A percentile compares a stretch with the other conserved stretches of the same genome.
Evolutionary conservation across 2,329 filamentous ascomycete genomes (phyloP).

Genomic region (Madurella fahalii): DNA sequence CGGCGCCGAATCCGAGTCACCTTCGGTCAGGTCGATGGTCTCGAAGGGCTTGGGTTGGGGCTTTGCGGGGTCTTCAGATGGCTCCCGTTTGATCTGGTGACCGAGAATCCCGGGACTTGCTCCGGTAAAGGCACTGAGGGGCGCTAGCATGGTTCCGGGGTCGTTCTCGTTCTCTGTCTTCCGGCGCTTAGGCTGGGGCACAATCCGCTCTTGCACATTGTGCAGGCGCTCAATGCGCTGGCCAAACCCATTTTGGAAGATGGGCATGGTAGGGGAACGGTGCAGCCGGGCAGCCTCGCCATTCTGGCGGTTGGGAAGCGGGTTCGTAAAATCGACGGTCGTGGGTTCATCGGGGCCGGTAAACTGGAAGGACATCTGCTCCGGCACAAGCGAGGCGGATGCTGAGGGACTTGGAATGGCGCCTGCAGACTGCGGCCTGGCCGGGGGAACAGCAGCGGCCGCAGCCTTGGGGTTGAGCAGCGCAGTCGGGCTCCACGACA

Average conservation of each 20-base stretch:
- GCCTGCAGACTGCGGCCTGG: conserved; percentile 17
- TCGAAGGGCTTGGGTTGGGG: conserved; percentile 31
- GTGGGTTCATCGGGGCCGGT: conserved; percentile 34
- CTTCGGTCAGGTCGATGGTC: conserved; percentile 57
- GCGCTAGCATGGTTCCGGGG: conserved; percentile 25
- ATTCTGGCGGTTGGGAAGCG: conserved; percentile 34
- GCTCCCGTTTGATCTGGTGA: conserved; percentile 61
- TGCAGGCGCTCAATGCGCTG: conserved; percentile 72
- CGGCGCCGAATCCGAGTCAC: conserved; percentile 54
- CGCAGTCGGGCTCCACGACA: conserved; percentile 32
- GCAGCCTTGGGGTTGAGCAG: conserved; percentile 36
- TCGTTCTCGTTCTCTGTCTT: conserved; percentile 56
- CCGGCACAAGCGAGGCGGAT: conserved; percentile 25
- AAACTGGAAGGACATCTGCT: conserved; percentile 41
- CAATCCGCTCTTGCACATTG: conserved; percentile 63
- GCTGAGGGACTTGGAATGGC: conserved; percentile 21
- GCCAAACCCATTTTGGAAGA: conserved; percentile 43
- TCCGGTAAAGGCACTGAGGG: conserved; percentile 37
- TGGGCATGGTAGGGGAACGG: conserved; percentile 16
- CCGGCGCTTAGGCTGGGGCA: conserved; percentile 61
- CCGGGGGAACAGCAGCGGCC: conserved; percentile 15
- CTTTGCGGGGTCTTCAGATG: conserved; percentile 38
- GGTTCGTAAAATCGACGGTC: conserved; percentile 29
- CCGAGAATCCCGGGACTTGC: conserved; percentile 57
- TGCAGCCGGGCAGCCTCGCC: not conserved